These are phyloP conservation scores for Sarocladium oryzae DNA, from an alignment of 2,329 filamentous ascomycete species.

Conservation along the genomic window DNA sequence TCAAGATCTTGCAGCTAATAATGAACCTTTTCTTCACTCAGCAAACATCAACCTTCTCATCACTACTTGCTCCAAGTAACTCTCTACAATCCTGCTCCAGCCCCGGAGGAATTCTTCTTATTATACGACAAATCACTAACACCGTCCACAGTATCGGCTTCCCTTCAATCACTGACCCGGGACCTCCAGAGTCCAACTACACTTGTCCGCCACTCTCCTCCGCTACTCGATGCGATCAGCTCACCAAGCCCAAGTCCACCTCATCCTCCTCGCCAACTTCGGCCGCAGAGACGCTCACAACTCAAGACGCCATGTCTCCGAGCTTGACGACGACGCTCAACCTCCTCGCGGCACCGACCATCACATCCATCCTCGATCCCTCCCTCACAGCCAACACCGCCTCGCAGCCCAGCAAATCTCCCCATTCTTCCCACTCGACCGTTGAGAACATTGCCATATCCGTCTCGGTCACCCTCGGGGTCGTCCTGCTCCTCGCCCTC, in stretches of 20 bases:
- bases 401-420: conserved; percentile 9
- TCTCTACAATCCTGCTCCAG: background rate
- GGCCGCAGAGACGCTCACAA: background rate
- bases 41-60: conserved; percentile 47
- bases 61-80: conserved; percentile 44
- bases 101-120: background rate
- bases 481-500: conserved; percentile 30
- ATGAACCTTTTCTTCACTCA: too few species aligned
- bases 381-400: conserved; percentile 13
- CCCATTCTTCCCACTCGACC: conserved; percentile 20
- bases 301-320: background rate
- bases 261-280: background rate
- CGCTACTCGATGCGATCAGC: conserved; percentile 12
- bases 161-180: conserved; percentile 19
- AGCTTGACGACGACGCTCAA: conserved; percentile 12
- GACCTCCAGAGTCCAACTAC: conserved; percentile 19
- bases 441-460: conserved; percentile 40
- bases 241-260: background rate
- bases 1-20: too few species aligned
- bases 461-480: conserved; percentile 32
- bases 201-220: conserved; percentile 14
- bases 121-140: too few species aligned
- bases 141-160: conserved; percentile 18
- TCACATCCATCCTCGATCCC: conserved; percentile 15
- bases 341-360: conserved; percentile 11